phyloP scores from a whole-genome alignment of 2,329 filamentous ascomycete genomes.

The Fusarium sp. region DNA sequence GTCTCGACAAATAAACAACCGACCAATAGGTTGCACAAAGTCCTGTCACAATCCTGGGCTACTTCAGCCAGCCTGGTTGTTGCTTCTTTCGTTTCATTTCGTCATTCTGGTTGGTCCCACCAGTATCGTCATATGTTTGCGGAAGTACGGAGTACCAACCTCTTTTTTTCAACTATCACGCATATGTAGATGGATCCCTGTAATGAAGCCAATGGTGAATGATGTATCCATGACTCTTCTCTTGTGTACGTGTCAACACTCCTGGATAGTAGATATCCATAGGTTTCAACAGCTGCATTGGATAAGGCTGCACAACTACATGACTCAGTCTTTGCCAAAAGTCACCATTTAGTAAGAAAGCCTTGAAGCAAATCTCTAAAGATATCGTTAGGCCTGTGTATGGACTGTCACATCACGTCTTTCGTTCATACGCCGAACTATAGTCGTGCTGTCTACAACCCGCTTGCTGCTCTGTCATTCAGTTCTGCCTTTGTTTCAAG shows the following conservation, averaged over 20 bases:
- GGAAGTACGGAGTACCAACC: neutral
- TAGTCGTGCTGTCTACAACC: neutral
- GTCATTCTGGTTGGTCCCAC: slow-evolving; percentile 1
- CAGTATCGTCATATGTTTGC: slow-evolving; percentile 10
- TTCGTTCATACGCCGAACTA: neutral
- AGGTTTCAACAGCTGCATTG: too few species aligned
- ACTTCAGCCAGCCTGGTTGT: slow-evolving; percentile 7
- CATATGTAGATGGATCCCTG: neutral
- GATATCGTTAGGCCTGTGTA: neutral
- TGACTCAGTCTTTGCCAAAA: neutral
- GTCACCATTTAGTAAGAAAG: neutral
- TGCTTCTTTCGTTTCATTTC: neutral
- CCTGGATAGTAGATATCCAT: neutral
- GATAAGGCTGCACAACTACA: too few species aligned
- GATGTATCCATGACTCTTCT: neutral
- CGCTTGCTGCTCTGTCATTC: neutral
- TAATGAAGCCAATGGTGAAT: neutral
- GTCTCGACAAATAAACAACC: neutral
- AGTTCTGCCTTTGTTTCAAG: neutral
- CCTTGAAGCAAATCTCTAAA: neutral
- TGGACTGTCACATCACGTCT: neutral
- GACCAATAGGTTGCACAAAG: neutral
- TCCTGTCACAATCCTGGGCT: slow-evolving; percentile 12
- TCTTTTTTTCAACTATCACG: neutral
- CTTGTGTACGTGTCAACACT: neutral